Evolutionary conservation across 1,284 basidiomycete genomes (phyloP), one percentile per base, ranked within the genome.

Genomic region (Malassezia sp.): DNA sequence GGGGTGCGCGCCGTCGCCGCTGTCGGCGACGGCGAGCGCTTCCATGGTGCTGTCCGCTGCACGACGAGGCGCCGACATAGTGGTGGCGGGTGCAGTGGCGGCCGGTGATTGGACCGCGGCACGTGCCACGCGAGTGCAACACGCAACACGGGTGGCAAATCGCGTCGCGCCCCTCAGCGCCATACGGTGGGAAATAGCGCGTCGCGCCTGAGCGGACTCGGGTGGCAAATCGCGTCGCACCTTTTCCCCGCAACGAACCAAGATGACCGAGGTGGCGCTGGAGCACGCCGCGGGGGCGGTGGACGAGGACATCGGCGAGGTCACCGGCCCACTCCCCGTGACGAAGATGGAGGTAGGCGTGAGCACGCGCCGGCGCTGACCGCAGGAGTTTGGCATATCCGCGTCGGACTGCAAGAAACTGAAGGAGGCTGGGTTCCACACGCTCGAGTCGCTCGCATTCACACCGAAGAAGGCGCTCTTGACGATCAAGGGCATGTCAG

Each of bases 401-500:
- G 72, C 81, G 20, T 85, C 88, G 60, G 91, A 97, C 71, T 84
- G 90, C 74, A 88, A 93, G 78, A 96, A 96, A 72, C 81, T 97
- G 24, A 74, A 80, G n/a, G 88, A 93, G 49, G 84, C 85, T 14
- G 93, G 93, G 6, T 79, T 85, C 52, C 80, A 95, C 71, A 97
- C 93, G 1, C 80, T 97, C 53, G 91, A 99, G 72, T 80, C 87
- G 12, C 85, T 99, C 40, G 91, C 89, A 14, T 97, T 91, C 71
- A 96, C 91, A 1, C 88, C 93, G 7, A 96, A 95, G 78, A 97
- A 97, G 75, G 76, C 77, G 35, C 75, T 97, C 27, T 79, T 87
- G 52, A 79, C 80, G 4, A 90, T 97, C 69, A 97, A 96, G 73
- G 93, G 93, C 15, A 95, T 99, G 53, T 93, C 88, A 24, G 93